These are phyloP conservation scores for Forsythia suspensa DNA, from an alignment of 257 asterid genomes.

Conservation along the genomic window DNA sequence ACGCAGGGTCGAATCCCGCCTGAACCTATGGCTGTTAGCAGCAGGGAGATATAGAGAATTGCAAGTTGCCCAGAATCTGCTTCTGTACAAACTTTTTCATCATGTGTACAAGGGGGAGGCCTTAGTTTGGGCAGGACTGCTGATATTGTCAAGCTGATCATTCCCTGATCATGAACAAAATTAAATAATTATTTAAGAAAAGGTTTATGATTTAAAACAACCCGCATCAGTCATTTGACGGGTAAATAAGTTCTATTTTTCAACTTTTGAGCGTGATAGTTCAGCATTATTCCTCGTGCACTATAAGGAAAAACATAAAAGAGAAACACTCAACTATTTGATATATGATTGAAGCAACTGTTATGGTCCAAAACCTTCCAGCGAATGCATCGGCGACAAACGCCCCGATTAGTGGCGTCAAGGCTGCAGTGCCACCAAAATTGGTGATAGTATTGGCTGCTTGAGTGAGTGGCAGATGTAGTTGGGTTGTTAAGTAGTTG, in stretches of 20 bases:
- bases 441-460: slow-evolving; percentile 89
- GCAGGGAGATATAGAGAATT: slow-evolving; percentile 59
- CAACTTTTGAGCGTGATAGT: background rate
- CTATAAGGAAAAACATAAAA: background rate
- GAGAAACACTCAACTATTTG: slow-evolving; percentile 51
- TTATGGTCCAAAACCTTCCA: slow-evolving; percentile 84
- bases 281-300: background rate
- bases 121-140: slow-evolving; percentile 65
- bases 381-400: slow-evolving; percentile 77
- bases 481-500: slow-evolving; percentile 66
- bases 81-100: slow-evolving; percentile 39
- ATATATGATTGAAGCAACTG: slow-evolving; percentile 73
- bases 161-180: slow-evolving; percentile 51
- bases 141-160: slow-evolving; percentile 64
- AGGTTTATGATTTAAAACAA: background rate
- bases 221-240: no score
- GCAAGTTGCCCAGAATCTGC: slow-evolving; percentile 63
- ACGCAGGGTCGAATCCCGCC: slow-evolving; percentile 88
- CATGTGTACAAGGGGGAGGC: slow-evolving; percentile 62
- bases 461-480: slow-evolving; percentile 71
- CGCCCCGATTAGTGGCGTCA: slow-evolving; percentile 81
- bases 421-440: slow-evolving; percentile 79
- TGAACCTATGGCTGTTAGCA: slow-evolving; percentile 69
- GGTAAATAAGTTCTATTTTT: no score
- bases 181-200: background rate